Evolutionary conservation across 2,329 filamentous ascomycete genomes (phyloP).

Genomic region (Rutstroemia sp.): DNA sequence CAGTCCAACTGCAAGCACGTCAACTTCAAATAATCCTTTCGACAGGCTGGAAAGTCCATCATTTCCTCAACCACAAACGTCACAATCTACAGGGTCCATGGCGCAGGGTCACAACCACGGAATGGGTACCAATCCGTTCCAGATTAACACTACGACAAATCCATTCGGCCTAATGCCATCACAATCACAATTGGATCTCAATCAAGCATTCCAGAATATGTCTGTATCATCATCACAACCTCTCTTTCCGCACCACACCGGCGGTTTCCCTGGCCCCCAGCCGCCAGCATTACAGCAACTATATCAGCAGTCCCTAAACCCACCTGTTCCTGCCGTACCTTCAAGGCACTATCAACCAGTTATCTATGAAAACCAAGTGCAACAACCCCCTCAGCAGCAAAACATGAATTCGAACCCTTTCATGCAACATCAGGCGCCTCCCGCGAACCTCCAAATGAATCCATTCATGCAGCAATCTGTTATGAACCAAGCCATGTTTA

Average conservation of each 20-base stretch:
- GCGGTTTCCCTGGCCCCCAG: slow-evolving; percentile 41
- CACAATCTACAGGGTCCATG: slow-evolving; percentile 56
- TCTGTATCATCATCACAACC: slow-evolving; percentile 53
- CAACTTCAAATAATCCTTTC: slow-evolving; percentile 53
- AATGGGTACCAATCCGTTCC: slow-evolving; percentile 24
- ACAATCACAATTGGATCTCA: slow-evolving; percentile 36
- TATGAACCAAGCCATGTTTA: slow-evolving; percentile 20
- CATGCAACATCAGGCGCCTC: slow-evolving; percentile 22
- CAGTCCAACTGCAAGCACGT: slow-evolving; percentile 27
- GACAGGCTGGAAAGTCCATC: slow-evolving; percentile 41
- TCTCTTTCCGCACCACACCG: slow-evolving; percentile 70
- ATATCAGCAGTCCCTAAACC: slow-evolving; percentile 30
- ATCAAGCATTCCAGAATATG: slow-evolving; percentile 67
- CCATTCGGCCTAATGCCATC: slow-evolving; percentile 52
- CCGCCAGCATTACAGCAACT: slow-evolving; percentile 33
- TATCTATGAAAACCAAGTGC: slow-evolving; percentile 24
- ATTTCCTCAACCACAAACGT: slow-evolving; percentile 52
- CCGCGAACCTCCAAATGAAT: slow-evolving; percentile 31
- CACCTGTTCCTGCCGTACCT: slow-evolving; percentile 27
- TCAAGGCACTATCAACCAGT: slow-evolving; percentile 25
- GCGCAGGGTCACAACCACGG: slow-evolving; percentile 41
- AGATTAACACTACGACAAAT: slow-evolving; percentile 43
- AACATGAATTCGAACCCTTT: slow-evolving; percentile 25
- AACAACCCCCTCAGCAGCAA: slow-evolving; percentile 18
- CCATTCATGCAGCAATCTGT: slow-evolving; percentile 34